Evolutionary conservation across 1,139 yeast species (phyloP).

Genomic region (Pichia sp.): DNA sequence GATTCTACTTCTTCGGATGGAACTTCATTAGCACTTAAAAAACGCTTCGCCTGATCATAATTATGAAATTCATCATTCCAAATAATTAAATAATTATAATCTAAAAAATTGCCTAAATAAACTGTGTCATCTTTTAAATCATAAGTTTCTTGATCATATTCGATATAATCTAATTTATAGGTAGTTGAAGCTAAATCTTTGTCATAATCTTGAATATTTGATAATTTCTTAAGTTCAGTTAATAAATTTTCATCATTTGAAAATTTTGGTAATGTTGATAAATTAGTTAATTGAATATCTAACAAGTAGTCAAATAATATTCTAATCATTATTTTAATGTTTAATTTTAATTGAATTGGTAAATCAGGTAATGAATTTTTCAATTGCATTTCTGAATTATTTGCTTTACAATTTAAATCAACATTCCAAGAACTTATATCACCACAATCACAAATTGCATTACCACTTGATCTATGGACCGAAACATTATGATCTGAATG

Average conservation of each 20-base stretch:
- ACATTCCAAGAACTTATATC: constrained; percentile 74
- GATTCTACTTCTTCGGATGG: constrained; percentile 1
- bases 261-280: constrained; percentile 13
- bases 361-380: constrained; percentile 7
- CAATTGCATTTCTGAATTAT: constrained; percentile 7
- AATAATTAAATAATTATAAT: constrained; percentile 36
- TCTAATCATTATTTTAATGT: constrained; percentile 32
- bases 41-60: constrained; percentile 40
- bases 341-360: constrained; percentile 18
- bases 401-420: constrained; percentile 46
- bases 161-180: constrained; percentile 1
- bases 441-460: constrained; percentile 86
- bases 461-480: constrained; percentile 44
- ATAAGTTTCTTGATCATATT: neutral
- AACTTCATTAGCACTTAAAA: constrained; percentile 32
- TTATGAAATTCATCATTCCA: constrained; percentile 77
- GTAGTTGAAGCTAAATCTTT: neutral
- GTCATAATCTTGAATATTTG: constrained; percentile 1
- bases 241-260: neutral
- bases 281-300: constrained; percentile 32
- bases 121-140: constrained; percentile 5
- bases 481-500: constrained; percentile 60
- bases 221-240: neutral
- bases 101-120: constrained; percentile 16
- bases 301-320: constrained; percentile 43